Conservation (phyloP, 169 alveolate species). For the Cryptosporidium tyzzeri region DNA sequence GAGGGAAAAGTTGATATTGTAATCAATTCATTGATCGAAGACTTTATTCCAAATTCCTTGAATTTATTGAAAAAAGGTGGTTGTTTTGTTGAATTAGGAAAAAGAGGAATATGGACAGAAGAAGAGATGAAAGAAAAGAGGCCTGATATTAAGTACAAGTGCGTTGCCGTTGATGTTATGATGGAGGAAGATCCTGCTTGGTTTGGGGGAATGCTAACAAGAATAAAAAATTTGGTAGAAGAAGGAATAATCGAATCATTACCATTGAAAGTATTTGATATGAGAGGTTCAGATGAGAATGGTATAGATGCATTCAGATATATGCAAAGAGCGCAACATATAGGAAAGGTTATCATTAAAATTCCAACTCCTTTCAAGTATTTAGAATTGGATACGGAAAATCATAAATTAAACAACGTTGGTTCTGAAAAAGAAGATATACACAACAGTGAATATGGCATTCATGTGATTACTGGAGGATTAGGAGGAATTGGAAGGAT, state of each 20-base stretch:
- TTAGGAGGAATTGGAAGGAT: too few species aligned
- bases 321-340: conserved; percentile 76
- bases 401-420: too few species aligned
- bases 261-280: neutral
- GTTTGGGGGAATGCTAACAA: conserved; percentile 41
- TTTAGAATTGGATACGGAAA: conserved; percentile 47
- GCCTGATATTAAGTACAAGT: conserved; percentile 52
- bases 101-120: conserved; percentile 26
- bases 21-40: conserved; percentile 51
- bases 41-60: conserved; percentile 36
- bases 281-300: neutral
- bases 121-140: conserved; percentile 8
- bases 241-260: conserved; percentile 33
- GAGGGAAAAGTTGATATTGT: conserved; percentile 56
- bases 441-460: too few species aligned
- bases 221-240: conserved; percentile 46
- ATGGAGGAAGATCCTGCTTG: conserved; percentile 45
- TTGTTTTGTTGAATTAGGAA: conserved; percentile 70
- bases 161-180: conserved; percentile 48
- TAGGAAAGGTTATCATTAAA: conserved; percentile 72
- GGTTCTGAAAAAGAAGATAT: too few species aligned
- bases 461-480: too few species aligned
- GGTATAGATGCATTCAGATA: conserved; percentile 61
- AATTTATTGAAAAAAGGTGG: conserved; percentile 28
- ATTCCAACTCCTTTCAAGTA: conserved; percentile 48